phyloP scores from a whole-genome alignment of 805 yeast genomes.

The Komagataella phaffii region DNA sequence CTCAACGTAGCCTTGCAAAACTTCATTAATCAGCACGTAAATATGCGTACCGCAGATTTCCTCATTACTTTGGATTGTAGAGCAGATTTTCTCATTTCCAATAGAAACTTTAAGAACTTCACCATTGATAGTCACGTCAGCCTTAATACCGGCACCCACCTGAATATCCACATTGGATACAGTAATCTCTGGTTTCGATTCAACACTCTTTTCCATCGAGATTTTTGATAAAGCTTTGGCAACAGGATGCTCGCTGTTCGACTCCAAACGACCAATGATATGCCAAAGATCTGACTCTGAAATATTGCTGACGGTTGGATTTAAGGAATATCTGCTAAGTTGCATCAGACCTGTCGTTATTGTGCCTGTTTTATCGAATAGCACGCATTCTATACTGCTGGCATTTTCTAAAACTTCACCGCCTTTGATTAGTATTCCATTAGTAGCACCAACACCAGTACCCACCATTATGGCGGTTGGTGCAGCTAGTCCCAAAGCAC shows the following conservation, averaged over 20 bases:
- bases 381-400: conserved; percentile 43
- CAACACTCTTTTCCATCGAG: neutral
- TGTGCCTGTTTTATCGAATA: conserved; percentile 96
- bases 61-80: neutral
- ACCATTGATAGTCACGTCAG: conserved; percentile 13
- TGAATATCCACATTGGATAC: conserved; percentile 22
- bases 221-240: conserved; percentile 49
- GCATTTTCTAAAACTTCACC: conserved; percentile 80
- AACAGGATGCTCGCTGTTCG: conserved; percentile 76
- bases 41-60: conserved; percentile 21
- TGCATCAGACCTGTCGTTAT: conserved; percentile 76
- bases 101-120: conserved; percentile 23
- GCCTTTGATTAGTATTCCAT: conserved; percentile 87
- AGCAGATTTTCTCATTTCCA: conserved; percentile 31
- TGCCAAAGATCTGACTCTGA: conserved; percentile 26
- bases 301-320: neutral
- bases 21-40: conserved; percentile 32
- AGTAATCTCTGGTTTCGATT: conserved; percentile 5
- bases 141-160: conserved; percentile 33
- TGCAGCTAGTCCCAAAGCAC: conserved; percentile 94
- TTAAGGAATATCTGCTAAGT: conserved; percentile 8
- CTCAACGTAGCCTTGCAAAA: conserved; percentile 51
- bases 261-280: conserved; percentile 46
- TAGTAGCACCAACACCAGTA: conserved; percentile 85
- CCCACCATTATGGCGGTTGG: conserved; percentile 99